These are phyloP conservation scores for Candida parachauliodes DNA, from an alignment of 805 yeast species.

Conservation along the genomic window DNA sequence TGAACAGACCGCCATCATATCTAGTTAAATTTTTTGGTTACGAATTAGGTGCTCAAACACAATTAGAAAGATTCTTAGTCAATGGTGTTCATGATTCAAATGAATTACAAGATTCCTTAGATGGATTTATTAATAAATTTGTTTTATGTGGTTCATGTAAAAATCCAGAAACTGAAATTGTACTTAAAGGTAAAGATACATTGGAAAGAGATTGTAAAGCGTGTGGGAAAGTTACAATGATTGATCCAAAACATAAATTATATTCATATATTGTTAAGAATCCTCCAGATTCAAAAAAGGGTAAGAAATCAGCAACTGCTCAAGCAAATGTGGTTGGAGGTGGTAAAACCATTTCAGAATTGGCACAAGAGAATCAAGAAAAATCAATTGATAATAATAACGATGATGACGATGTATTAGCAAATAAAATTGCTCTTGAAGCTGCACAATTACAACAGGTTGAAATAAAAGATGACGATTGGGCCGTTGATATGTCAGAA, in stretches of 20 bases:
- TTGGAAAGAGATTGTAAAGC: slow-evolving; percentile 95
- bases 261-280: slow-evolving; percentile 86
- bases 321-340: slow-evolving; percentile 88
- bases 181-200: slow-evolving; percentile 68
- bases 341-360: slow-evolving; percentile 75
- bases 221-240: slow-evolving; percentile 84
- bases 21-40: slow-evolving; percentile 92
- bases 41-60: slow-evolving; percentile 95
- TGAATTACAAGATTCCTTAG: slow-evolving; percentile 89
- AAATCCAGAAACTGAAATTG: slow-evolving; percentile 95
- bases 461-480: slow-evolving; percentile 82
- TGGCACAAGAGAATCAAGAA: slow-evolving; percentile 53
- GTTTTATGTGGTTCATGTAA: slow-evolving; percentile 93
- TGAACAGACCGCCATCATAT: slow-evolving; percentile 89
- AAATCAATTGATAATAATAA: slow-evolving; percentile 26
- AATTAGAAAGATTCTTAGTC: slow-evolving; percentile 84
- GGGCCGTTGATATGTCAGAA: slow-evolving; percentile 97
- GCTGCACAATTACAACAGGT: slow-evolving; percentile 59
- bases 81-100: slow-evolving; percentile 92
- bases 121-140: slow-evolving; percentile 89
- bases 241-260: slow-evolving; percentile 84
- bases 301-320: slow-evolving; percentile 81
- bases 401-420: slow-evolving; percentile 64
- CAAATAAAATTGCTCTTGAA: slow-evolving; percentile 78
- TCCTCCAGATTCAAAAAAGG: slow-evolving; percentile 69